Conservation (phyloP, 805 yeast genomes). For the Cyberlindnera petersonii region DNA sequence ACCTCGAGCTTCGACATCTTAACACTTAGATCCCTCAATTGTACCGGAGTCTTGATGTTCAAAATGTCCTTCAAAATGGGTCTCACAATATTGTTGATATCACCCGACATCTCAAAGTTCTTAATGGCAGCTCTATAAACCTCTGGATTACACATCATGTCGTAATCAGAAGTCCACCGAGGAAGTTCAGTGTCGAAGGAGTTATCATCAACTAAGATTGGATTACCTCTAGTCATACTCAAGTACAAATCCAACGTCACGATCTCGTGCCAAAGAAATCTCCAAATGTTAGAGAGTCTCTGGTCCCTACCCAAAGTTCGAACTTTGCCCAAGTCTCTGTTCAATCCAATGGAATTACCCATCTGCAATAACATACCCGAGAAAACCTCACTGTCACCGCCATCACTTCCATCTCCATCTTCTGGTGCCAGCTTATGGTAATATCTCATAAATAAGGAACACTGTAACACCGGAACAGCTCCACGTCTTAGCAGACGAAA, state of each 20-base stretch:
- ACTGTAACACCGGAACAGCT: conserved; percentile 50
- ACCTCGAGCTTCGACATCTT: conserved; percentile 36
- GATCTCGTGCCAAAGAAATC: conserved; percentile 57
- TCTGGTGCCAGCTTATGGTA: conserved; percentile 51
- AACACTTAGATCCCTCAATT: conserved; percentile 35
- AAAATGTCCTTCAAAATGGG: conserved; percentile 37
- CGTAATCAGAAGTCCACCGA: conserved; percentile 28
- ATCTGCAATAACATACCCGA: conserved; percentile 49
- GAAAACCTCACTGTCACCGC: conserved; percentile 47
- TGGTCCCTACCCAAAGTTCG: conserved; percentile 21
- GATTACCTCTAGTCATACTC: conserved; percentile 45
- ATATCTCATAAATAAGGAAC: conserved; percentile 46
- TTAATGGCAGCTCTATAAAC: conserved; percentile 41
- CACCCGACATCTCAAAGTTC: conserved; percentile 29
- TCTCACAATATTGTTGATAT: conserved; percentile 30
- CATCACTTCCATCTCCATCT: conserved; percentile 54
- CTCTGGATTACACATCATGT: conserved; percentile 35
- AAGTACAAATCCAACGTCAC: conserved; percentile 43
- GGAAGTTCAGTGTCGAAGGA: conserved; percentile 54
- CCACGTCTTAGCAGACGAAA: conserved; percentile 47
- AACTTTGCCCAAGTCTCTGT: conserved; percentile 48
- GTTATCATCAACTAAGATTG: conserved; percentile 35
- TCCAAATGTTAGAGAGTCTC: conserved; percentile 41
- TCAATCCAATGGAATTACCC: conserved; percentile 54
- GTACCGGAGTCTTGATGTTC: conserved; percentile 37